Base-by-base conservation (phyloP, 441 rosid genomes). In the Erodium chrysanthum region DNA sequence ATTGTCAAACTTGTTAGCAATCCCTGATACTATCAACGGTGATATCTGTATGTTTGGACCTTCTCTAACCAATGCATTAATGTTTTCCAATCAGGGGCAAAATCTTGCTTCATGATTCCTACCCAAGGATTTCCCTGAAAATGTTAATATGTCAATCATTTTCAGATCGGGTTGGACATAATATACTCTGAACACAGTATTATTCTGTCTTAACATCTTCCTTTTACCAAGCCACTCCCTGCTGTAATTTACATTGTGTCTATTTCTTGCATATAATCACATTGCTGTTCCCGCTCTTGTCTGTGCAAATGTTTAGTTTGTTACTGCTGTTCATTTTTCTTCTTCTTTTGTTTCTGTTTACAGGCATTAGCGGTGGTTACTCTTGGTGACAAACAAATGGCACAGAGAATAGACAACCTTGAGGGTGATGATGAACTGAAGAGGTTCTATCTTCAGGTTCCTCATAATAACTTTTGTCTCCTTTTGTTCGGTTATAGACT, bases 391-490 rank as follows among this genome's bases (percentile, higher is more conserved):
- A 86, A 71, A 78, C 97, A 89, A 74, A 94, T 94, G 99, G 99
- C 97, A 18, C 99, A 94, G 67, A 85, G 84, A 81, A 74, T 94
- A 67, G 99, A 94, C 78, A 94, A 84, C 76, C 97, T 94, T 78
- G 90, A 82, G 77, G 87, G 77, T 66, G 81, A 72, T n/a, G 97
- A 88, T 70, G 99, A 91, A 72, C 85, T 77, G 86, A 94, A 94
- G 91, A 89, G 91, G 73, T 94, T 94, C 75, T 94, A 91, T 81
- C 97, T 94, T 78, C 99, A 94, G 99, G 99, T 94, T 23, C 72
- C 80, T 64, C 84, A 69, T 74, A 60, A 68, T 29, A 37, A 37
- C 42, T 37, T 31, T 35, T 37, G 42, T 8, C 42, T 37, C 42
- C 42, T 37, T 37, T 37, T 37, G 12, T 37, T 37, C 12, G 8